These are phyloP conservation scores for Cladophialophora psammophila DNA, from an alignment of 2,329 filamentous ascomycete genomes.

Conservation along the genomic window DNA sequence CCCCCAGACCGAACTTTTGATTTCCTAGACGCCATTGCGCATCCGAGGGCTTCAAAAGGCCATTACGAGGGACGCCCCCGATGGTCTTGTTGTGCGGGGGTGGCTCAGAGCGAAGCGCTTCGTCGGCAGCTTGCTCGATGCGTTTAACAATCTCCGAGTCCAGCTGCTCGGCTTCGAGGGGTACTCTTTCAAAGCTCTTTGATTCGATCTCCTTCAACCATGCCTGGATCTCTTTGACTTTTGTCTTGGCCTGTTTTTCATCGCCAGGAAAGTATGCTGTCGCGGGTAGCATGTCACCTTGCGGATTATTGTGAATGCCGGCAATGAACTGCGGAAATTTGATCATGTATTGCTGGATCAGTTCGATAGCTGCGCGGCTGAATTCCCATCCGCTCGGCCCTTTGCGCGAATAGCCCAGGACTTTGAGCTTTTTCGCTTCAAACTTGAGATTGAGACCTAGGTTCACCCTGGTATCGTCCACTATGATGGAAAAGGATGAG, in stretches of 20 bases:
- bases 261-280: slow-evolving; percentile 81
- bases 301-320: slow-evolving; percentile 82
- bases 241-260: slow-evolving; percentile 68
- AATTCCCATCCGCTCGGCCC: slow-evolving; percentile 92
- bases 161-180: slow-evolving; percentile 92
- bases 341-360: slow-evolving; percentile 89
- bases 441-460: slow-evolving; percentile 96
- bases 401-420: slow-evolving; percentile 92
- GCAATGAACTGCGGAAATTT: slow-evolving; percentile 95
- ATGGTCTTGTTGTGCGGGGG: slow-evolving; percentile 72
- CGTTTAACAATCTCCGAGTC: slow-evolving; percentile 86
- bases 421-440: slow-evolving; percentile 92
- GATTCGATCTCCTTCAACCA: slow-evolving; percentile 94
- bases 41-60: slow-evolving; percentile 89
- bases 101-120: slow-evolving; percentile 60
- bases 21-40: slow-evolving; percentile 90
- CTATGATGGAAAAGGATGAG: slow-evolving; percentile 85
- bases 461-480: slow-evolving; percentile 84
- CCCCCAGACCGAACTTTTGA: slow-evolving; percentile 83
- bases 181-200: slow-evolving; percentile 93
- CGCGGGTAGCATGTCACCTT: slow-evolving; percentile 82
- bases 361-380: slow-evolving; percentile 78
- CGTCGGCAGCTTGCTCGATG: slow-evolving; percentile 79
- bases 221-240: slow-evolving; percentile 90
- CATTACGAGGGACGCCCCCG: slow-evolving; percentile 81